Conservation (phyloP, 1,284 basidiomycete species). For the Singerocomus inundabilis region DNA sequence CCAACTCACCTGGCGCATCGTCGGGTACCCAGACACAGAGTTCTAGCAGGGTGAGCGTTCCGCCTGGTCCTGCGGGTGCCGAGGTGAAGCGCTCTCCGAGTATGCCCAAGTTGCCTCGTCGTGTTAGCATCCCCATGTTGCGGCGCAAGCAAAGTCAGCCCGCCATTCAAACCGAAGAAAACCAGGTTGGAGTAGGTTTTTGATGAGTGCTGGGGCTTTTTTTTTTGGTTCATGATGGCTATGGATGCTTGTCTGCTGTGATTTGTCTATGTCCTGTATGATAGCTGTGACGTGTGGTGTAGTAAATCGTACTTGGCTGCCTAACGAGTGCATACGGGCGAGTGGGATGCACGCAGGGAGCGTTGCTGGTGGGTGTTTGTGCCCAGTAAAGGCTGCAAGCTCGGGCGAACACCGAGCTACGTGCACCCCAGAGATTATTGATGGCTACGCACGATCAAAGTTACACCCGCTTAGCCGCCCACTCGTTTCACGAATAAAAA, state of each 20-base stretch:
- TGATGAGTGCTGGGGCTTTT: neutral
- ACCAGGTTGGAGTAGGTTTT: neutral
- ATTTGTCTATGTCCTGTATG: neutral
- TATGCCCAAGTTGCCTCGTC: slow-evolving; percentile 27
- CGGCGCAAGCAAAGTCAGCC: slow-evolving; percentile 29
- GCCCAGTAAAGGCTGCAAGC: too few species aligned
- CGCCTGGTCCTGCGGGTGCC: neutral
- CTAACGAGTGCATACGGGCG: neutral
- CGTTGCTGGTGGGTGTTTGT: too few species aligned
- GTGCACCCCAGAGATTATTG: too few species aligned
- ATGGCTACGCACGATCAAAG: too few species aligned
- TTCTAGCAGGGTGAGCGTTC: neutral
- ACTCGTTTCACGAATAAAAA: too few species aligned
- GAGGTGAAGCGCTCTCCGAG: slow-evolving; percentile 22
- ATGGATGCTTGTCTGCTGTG: slow-evolving; percentile 1
- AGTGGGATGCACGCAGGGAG: too few species aligned
- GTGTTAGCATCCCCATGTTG: slow-evolving; percentile 31
- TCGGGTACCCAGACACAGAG: neutral
- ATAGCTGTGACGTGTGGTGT: neutral
- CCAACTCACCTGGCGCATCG: slow-evolving; percentile 14
- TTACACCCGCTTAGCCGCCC: too few species aligned
- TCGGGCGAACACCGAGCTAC: too few species aligned
- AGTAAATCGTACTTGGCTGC: neutral
- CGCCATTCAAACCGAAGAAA: slow-evolving; percentile 2
- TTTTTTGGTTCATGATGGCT: neutral